Evolutionary conservation across 1,284 basidiomycete genomes (phyloP).

Genomic region (Schizophyllum amplum): DNA sequence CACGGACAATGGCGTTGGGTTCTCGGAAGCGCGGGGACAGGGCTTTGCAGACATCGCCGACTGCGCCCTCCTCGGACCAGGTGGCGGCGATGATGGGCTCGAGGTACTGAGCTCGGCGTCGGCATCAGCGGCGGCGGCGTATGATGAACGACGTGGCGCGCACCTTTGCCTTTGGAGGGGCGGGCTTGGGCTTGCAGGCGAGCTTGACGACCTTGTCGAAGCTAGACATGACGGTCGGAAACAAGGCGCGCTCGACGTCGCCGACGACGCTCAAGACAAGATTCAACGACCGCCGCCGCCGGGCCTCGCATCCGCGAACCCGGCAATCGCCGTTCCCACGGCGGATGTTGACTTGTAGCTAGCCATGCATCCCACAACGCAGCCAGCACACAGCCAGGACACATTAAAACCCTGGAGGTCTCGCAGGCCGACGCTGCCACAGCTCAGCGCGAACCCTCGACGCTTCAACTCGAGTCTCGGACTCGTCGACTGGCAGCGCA

Average conservation of each 20-base stretch:
- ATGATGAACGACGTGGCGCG: conserved; percentile 8
- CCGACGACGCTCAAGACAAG: too few species aligned
- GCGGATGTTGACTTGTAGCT: too few species aligned
- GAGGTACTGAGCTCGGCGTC: conserved; percentile 64
- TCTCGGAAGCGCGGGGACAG: conserved; percentile 81
- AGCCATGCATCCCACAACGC: too few species aligned
- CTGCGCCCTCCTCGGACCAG: conserved; percentile 85
- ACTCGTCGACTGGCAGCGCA: too few species aligned
- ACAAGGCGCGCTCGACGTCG: background rate
- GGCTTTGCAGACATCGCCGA: conserved; percentile 88
- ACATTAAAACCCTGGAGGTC: too few species aligned
- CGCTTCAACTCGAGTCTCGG: too few species aligned
- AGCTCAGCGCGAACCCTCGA: too few species aligned
- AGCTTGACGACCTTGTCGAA: conserved; percentile 86
- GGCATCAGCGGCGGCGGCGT: conserved; percentile 1
- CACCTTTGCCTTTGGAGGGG: conserved; percentile 92
- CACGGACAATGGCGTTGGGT: conserved; percentile 79
- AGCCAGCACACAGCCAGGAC: too few species aligned
- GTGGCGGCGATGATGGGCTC: conserved; percentile 94
- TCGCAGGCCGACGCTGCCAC: too few species aligned
- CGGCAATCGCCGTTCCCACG: too few species aligned
- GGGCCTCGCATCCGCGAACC: too few species aligned
- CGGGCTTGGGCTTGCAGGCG: conserved; percentile 91
- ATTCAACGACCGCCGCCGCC: too few species aligned
- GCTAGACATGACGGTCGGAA: conserved; percentile 47